These are phyloP conservation scores for Pharnaceum exiguum DNA, from an alignment of 148 eudicot genomes.

Conservation along the genomic window DNA sequence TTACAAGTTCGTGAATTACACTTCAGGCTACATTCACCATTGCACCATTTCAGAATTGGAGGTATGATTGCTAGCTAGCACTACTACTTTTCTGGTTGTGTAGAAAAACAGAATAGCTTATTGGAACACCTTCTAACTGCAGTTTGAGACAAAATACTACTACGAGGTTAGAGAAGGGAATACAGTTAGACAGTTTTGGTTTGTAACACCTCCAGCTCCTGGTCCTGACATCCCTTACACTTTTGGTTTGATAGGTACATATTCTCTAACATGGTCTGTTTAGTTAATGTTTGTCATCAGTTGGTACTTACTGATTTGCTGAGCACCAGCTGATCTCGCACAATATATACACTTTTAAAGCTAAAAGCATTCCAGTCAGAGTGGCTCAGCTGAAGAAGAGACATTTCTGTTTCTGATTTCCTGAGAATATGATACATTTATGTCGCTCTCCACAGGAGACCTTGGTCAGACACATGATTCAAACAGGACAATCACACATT, in stretches of 20 bases:
- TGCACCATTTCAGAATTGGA: slow-evolving; percentile 62
- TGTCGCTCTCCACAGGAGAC: slow-evolving; percentile 47
- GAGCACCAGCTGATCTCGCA: no score
- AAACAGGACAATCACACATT: slow-evolving; percentile 62
- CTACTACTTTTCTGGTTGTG: background rate
- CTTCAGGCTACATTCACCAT: slow-evolving; percentile 75
- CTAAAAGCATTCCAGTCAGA: background rate
- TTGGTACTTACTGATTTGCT: no score
- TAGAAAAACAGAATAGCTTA: background rate
- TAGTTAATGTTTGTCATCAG: background rate
- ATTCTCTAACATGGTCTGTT: background rate
- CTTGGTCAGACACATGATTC: slow-evolving; percentile 81
- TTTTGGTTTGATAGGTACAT: slow-evolving; percentile 80
- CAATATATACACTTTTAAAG: no score
- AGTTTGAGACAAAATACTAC: slow-evolving; percentile 70
- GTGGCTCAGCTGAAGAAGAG: no score
- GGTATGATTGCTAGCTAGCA: slow-evolving; percentile 28
- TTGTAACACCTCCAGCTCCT: slow-evolving; percentile 58
- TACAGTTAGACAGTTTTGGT: slow-evolving; percentile 63
- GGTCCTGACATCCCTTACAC: slow-evolving; percentile 88
- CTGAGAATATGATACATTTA: background rate
- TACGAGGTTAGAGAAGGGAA: slow-evolving; percentile 63
- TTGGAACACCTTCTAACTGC: slow-evolving; percentile 8
- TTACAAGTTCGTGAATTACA: slow-evolving; percentile 68
- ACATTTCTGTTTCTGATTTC: background rate